Evolutionary conservation across 2,329 filamentous ascomycete genomes (phyloP), one percentile per base, ranked within the genome.

Genomic region (Amauroascus verrucosus): DNA sequence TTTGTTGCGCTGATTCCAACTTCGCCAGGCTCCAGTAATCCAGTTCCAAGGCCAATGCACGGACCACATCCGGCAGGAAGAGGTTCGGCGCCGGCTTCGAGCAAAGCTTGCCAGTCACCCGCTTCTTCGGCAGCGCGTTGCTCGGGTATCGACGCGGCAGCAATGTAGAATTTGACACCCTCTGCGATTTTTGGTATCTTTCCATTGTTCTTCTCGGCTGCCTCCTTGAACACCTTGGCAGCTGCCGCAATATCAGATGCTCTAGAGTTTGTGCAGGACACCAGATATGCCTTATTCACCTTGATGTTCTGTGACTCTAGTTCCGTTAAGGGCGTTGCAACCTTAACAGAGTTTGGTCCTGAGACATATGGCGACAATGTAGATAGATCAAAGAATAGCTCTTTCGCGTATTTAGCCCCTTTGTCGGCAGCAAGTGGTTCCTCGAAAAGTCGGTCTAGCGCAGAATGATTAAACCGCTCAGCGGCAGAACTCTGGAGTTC

Each of bases 291-390:
- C 65, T 86, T 88, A 73, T 96, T 72, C 20, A 97, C 70, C 47
- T 80, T 77, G 66, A 97, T 95, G 58, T 86, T 72, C 64, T 91
- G 75, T 0, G 78, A 65, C 61, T 85, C 84, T 0, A 97, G 79
- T 30, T 91, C 81, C 4, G 75, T 71, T 0, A 97, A 69, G 0
- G 91, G 88, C 0, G 84, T 95, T 0, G 85, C 82, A 0, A 95
- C 73, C 69, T 96, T 96, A 63, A 95, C 88, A 0, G 86, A 90
- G 71, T 96, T 95, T 0, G 91, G 91, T 0, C 91, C 90, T 0
- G 89, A 78, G 8, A 96, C 83, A 54, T 86, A 90, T 0, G 90
- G 90, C 0, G 87, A 85, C 0, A 96, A 77, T 0, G 88, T 90
- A 0, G 85, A 87, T 0, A 96, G 78, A 65, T 95, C 81, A 6